Evolutionary conservation across 1,139 yeast species (phyloP).

Genomic region (Geotrichum carabidarum): DNA sequence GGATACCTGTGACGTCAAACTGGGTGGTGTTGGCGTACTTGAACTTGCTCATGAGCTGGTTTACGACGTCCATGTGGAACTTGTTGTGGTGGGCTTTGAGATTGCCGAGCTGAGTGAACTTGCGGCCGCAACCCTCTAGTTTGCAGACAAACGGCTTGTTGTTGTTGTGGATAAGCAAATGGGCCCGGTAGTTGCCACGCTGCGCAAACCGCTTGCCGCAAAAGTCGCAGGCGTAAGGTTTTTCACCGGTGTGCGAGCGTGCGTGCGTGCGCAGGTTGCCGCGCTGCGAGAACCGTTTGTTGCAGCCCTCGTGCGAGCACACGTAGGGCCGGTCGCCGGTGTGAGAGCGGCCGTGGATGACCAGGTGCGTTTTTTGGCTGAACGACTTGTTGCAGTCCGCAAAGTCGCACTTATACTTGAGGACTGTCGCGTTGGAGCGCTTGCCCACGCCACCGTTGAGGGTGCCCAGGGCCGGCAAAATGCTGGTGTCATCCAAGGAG

Average conservation of each 20-base stretch:
- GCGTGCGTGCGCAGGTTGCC: constrained; percentile 85
- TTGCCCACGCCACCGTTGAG: constrained; percentile 82
- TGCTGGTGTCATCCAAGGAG: constrained; percentile 32
- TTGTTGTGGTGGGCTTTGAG: constrained; percentile 90
- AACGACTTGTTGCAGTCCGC: constrained; percentile 65
- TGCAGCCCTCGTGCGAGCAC: constrained; percentile 57
- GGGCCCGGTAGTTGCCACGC: constrained; percentile 87
- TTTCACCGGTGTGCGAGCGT: constrained; percentile 82
- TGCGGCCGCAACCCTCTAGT: constrained; percentile 74
- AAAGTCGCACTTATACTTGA: constrained; percentile 59
- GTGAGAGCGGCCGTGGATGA: constrained; percentile 82
- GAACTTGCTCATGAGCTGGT: constrained; percentile 49
- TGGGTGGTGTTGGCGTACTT: constrained; percentile 26
- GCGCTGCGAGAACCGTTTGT: constrained; percentile 82
- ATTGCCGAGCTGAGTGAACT: constrained; percentile 88
- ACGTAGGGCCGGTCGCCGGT: constrained; percentile 66
- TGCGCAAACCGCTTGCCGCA: constrained; percentile 76
- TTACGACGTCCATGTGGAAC: constrained; percentile 70
- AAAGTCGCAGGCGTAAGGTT: constrained; percentile 71
- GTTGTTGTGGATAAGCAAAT: constrained; percentile 71
- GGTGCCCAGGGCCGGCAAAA: constrained; percentile 59
- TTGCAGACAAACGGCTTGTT: constrained; percentile 75
- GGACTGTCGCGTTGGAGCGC: constrained; percentile 41
- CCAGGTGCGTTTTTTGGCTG: constrained; percentile 89
- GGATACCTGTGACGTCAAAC: constrained; percentile 43